A percentile compares a stretch with the other conserved stretches of the same genome.
Conservation (phyloP, 768 basidiomycete species). For the Atractiella rhizophila region DNA sequence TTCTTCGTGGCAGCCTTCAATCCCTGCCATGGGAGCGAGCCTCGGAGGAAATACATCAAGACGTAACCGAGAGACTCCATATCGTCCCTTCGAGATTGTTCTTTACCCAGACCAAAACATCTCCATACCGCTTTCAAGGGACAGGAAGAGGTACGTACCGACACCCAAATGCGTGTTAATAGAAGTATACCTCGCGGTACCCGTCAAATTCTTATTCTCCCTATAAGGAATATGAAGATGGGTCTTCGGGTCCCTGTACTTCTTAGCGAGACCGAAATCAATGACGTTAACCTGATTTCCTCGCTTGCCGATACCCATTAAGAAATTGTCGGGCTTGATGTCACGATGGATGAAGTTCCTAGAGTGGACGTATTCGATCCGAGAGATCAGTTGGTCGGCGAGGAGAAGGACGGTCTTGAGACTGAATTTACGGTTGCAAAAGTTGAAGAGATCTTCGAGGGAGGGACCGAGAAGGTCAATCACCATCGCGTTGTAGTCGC, state of each 20-base stretch:
- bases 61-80: slow-evolving; percentile 96
- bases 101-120: slow-evolving; percentile 18
- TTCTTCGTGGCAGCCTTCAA: slow-evolving; percentile 99
- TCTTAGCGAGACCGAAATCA: slow-evolving; percentile 95
- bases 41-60: slow-evolving; percentile 98
- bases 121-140: too few species aligned
- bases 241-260: slow-evolving; percentile 98
- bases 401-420: slow-evolving; percentile 83
- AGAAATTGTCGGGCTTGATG: slow-evolving; percentile 95
- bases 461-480: slow-evolving; percentile 73
- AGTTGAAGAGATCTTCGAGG: slow-evolving; percentile 28
- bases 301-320: slow-evolving; percentile 96
- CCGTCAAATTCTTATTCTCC: slow-evolving; percentile 99
- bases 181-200: slow-evolving; percentile 94
- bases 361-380: slow-evolving; percentile 88
- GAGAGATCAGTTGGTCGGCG: slow-evolving; percentile 82
- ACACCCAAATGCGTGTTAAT: slow-evolving; percentile 98
- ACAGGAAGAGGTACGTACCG: slow-evolving; percentile 13
- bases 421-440: slow-evolving; percentile 58
- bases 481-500: slow-evolving; percentile 99
- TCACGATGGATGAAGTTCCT: slow-evolving; percentile 87
- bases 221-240: slow-evolving; percentile 98
- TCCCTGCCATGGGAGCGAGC: slow-evolving; percentile 94
- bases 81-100: slow-evolving; percentile 93
- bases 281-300: slow-evolving; percentile 96